Evolutionary conservation across 169 alveolate genomes (phyloP).

Genomic region (Pseudocohnilembus persalinus): DNA sequence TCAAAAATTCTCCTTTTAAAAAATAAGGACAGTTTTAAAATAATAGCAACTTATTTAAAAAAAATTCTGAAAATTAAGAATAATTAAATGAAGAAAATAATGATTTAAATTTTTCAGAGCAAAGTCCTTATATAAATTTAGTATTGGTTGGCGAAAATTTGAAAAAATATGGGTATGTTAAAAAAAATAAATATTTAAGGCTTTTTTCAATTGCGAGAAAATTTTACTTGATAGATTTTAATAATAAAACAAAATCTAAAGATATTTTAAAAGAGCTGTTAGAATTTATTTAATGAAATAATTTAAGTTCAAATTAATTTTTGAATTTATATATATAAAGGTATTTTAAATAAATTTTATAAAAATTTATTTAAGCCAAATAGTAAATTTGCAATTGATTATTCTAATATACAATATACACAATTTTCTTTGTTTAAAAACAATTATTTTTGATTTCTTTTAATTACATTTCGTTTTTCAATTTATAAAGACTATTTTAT

Average conservation of each 20-base stretch:
- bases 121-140: neutral
- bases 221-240: neutral
- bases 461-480: no score
- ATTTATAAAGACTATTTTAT: no score
- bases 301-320: no score
- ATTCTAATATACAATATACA: no score
- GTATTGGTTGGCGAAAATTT: neutral
- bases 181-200: neutral
- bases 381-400: no score
- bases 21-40: no score
- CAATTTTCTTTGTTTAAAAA: no score
- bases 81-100: neutral
- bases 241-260: neutral
- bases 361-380: no score
- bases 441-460: no score
- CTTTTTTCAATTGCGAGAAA: neutral
- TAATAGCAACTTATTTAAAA: neutral
- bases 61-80: neutral
- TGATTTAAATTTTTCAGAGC: neutral
- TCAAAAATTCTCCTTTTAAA: no score
- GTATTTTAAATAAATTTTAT: no score
- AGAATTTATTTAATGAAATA: neutral
- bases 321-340: no score
- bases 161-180: neutral
- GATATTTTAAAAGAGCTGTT: neutral